Base-by-base conservation (phyloP, 495 filamentous ascomycete genomes). In the Tuber borchii region DNA sequence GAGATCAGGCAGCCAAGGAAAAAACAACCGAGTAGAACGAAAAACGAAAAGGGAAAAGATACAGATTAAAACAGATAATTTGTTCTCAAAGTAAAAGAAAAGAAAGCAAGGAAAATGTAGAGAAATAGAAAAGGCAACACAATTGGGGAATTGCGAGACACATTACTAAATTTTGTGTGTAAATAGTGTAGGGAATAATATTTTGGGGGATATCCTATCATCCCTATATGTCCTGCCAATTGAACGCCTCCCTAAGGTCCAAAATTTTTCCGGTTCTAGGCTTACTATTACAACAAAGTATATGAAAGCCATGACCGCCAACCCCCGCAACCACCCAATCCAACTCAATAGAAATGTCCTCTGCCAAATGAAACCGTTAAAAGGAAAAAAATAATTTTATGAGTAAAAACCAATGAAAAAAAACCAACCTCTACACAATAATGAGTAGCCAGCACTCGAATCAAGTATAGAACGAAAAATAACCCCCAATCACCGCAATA, bases 401-500 rank as follows among this genome's bases (percentile, higher is more conserved):
- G 37, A 31, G n/a, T 51, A 71, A 74, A 43, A 73, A 70, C 45
- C 74, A 81, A 83, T 80, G 82, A 85, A 85, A 84, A 85, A 84
- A 85, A 84, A 86, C 87, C 87, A 84, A 87, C 85, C 86, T n/a
- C 56, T 16, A 65, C 56, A 16, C 56, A 65, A 6, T 65, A n/a
- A 61, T 61, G 56, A 65, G 56, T 16, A 65, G 56, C 56, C 56
- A 17, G 56, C 31, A 31, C 56, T 65, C 56, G 26, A 34, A 65
- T 65, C 56, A 65, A 17, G 56, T 26, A 31, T 34, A 34, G 56
- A 86, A 77, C 85, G 84, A 87, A 84, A 86, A 83, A 83, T 84
- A 81, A 78, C 81, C 74, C 77, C 82, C 80, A 84, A 83, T 75
- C 71, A 81, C 83, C 77, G 79, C 81, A 85, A 85, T 87, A 85